phyloP scores from a whole-genome alignment of 2,329 filamentous ascomycete species.

The Paramyrothecium sp. region DNA sequence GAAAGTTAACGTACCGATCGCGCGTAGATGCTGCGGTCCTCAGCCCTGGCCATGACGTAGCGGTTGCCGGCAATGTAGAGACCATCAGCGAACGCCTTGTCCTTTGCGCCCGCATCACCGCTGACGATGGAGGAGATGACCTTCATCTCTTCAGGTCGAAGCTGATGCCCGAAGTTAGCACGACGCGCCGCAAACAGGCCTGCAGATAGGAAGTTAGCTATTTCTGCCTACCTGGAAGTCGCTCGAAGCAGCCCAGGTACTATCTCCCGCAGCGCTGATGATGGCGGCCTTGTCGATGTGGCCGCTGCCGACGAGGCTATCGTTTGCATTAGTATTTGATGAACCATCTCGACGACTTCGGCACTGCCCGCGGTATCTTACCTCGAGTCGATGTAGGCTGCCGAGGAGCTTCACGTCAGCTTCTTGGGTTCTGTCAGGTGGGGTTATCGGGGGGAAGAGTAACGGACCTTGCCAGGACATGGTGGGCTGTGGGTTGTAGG shows the following conservation, averaged over 20 bases:
- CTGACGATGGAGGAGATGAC: slow-evolving; percentile 51
- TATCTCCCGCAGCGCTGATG: slow-evolving; percentile 77
- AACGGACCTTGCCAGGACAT: slow-evolving; percentile 75
- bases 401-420: slow-evolving; percentile 14
- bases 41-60: slow-evolving; percentile 74
- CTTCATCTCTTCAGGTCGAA: slow-evolving; percentile 57
- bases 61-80: slow-evolving; percentile 74
- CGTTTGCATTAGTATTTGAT: slow-evolving; percentile 19
- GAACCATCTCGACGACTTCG: not conserved
- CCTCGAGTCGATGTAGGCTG: slow-evolving; percentile 53
- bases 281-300: slow-evolving; percentile 84
- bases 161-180: slow-evolving; percentile 19
- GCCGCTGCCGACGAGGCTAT: slow-evolving; percentile 75
- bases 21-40: slow-evolving; percentile 78
- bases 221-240: slow-evolving; percentile 71
- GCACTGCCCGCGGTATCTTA: slow-evolving; percentile 25
- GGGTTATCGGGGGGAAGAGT: slow-evolving; percentile 20
- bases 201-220: not conserved
- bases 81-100: slow-evolving; percentile 70
- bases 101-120: slow-evolving; percentile 45
- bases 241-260: slow-evolving; percentile 70
- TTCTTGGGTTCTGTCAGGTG: slow-evolving; percentile 14
- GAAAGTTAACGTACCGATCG: slow-evolving; percentile 65
- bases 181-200: not conserved
- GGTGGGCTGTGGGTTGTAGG: slow-evolving; percentile 24